Conservation (phyloP, 345 rosid species). For the Salix brachista region DNA sequence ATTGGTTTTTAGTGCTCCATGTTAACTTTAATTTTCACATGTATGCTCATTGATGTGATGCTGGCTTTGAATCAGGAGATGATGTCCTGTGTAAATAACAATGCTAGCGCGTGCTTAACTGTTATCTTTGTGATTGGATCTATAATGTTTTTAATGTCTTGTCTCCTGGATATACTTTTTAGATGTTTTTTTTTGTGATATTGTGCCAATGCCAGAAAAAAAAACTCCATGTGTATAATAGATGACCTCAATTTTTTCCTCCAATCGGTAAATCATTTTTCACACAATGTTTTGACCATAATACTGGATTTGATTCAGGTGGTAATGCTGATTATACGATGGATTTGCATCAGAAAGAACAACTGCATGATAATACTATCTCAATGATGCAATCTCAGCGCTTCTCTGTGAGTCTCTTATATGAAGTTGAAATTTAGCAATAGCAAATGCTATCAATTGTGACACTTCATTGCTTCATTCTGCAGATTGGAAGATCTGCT, state of each 20-base stretch:
- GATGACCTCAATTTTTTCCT: background rate
- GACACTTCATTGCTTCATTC: constrained; percentile 14
- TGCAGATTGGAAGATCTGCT: constrained; percentile 85
- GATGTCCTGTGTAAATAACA: background rate
- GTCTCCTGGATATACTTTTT: background rate
- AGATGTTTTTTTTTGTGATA: background rate
- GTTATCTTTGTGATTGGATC: background rate
- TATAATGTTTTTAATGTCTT: background rate
- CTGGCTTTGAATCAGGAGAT: background rate
- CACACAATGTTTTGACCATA: constrained; percentile 22
- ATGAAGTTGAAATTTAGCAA: background rate
- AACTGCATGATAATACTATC: constrained; percentile 85
- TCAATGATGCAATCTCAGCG: constrained; percentile 98
- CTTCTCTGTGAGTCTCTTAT: constrained; percentile 64
- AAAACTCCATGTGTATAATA: background rate
- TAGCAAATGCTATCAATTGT: background rate
- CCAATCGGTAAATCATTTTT: background rate
- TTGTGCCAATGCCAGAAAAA: background rate
- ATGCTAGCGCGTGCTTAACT: background rate
- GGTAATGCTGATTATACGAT: constrained; percentile 86
- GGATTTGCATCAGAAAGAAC: constrained; percentile 96
- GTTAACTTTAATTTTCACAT: background rate
- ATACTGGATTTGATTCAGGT: constrained; percentile 60
- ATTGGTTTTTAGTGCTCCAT: too few relatives aligned
- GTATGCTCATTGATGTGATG: background rate